Base-by-base conservation (phyloP, 202 grass and related monocot genomes). In the Miscanthus sacchariflorus region DNA sequence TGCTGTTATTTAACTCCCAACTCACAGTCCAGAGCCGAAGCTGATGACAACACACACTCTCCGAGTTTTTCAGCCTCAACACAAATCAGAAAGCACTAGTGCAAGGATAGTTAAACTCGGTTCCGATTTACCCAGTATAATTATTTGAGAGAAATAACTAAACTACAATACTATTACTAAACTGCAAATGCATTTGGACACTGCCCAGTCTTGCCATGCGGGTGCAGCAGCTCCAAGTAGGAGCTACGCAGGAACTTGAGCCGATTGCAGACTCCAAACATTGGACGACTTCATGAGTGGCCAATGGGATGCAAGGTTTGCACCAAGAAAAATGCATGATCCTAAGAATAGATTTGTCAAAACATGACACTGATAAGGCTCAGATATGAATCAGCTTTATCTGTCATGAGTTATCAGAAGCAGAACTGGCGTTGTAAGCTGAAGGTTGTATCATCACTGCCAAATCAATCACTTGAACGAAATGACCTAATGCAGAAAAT, bases 1-100 rank as follows among this genome's bases (percentile, higher is more conserved):
- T 95, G 95, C 69, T 87, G 85, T 90, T 81, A 93, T 95, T 98
- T 98, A 92, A 98, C 95, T 95, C 91, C 89, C 38, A 95, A 88
- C 93, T 76, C 95, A 90, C 38, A 83, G n/a, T 18, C 19, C 3
- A 90, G 89, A 98, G 93, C 91, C 91, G 61, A 95, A 98, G 95
- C 93, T 95, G 93, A 98, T 98, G 91, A 79, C 93, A 95, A 95
- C 95, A 95, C 95, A 71, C 13, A 24, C n/a, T 97, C 3, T 92
- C 8, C 74, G 89, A 95, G 93, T 78, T 92, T 83, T 88, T 95
- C 93, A 95, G 93, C 87, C 87, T 89, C 85, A 33, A 10, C 25
- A 24, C 91, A 87, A 89, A 87, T 78, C 40, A 80, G 12, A 64
- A 5, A 36, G 5, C 6, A 49, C 59, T 82, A 64, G 87, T 23